Evolutionary conservation across 139 green algal genomes (phyloP).

Genomic region (Diplosphaera chodatii): DNA sequence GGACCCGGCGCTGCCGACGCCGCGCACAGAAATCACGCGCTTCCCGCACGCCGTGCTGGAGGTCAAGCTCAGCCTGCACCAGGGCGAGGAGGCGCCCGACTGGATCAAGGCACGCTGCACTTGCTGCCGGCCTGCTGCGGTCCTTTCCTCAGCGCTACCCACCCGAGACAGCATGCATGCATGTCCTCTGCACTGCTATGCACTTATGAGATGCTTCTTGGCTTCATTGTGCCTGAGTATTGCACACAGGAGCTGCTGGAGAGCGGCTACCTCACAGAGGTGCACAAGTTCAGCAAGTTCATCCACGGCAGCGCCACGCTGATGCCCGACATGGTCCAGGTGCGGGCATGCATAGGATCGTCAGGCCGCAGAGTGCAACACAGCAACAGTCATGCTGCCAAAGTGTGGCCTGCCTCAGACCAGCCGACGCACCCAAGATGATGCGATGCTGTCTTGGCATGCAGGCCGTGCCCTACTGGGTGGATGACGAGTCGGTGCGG

Average conservation of each 20-base stretch:
- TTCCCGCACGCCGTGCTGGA: slow-evolving; percentile 94
- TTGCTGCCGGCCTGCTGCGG: too few species aligned
- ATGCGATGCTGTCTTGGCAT: too few species aligned
- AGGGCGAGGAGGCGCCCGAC: slow-evolving; percentile 66
- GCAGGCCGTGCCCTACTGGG: slow-evolving; percentile 87
- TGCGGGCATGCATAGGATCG: too few species aligned
- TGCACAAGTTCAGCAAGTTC: slow-evolving; percentile 95
- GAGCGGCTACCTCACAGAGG: slow-evolving; percentile 62
- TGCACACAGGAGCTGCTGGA: slow-evolving; percentile 71
- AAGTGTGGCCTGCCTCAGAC: too few species aligned
- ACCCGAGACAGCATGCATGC: too few species aligned
- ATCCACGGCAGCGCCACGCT: slow-evolving; percentile 79
- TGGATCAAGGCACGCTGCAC: slow-evolving; percentile 81
- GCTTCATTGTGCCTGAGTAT: too few species aligned
- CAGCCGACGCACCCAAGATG: too few species aligned
- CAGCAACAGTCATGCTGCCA: too few species aligned
- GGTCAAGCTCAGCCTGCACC: slow-evolving; percentile 87
- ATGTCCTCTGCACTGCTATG: too few species aligned
- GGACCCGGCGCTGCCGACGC: slow-evolving; percentile 66
- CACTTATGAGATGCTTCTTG: too few species aligned
- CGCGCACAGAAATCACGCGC: slow-evolving; percentile 82
- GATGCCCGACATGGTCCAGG: slow-evolving; percentile 76
- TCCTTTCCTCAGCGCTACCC: too few species aligned
- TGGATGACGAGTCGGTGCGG: slow-evolving; percentile 78
- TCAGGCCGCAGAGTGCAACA: too few species aligned